Evolutionary conservation across 148 eudicot genomes (phyloP).

Genomic region (Amaranthus cruentus): DNA sequence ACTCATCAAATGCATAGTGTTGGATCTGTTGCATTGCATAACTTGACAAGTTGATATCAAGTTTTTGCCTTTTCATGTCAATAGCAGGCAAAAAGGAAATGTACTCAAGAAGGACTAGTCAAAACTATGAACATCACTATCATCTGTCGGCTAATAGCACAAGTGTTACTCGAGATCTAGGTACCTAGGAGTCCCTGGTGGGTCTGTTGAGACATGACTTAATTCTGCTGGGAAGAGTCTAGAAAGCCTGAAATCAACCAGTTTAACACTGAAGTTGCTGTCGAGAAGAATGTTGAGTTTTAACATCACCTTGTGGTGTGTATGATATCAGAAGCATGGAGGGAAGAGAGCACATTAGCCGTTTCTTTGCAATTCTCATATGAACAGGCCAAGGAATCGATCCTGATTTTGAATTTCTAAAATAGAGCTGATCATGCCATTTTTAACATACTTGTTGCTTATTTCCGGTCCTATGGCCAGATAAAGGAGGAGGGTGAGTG

Average conservation of each 20-base stretch:
- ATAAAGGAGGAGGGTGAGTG: too few relatives aligned
- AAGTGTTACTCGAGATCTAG: slow-evolving; percentile 12
- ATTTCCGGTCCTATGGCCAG: too few relatives aligned
- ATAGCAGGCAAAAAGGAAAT: slow-evolving; percentile 14
- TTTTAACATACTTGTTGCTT: slow-evolving; percentile 27
- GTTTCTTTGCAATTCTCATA: slow-evolving; percentile 47
- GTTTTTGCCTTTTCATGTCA: not conserved
- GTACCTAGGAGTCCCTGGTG: slow-evolving; percentile 17
- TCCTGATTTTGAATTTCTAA: slow-evolving; percentile 13
- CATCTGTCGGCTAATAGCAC: slow-evolving; percentile 5
- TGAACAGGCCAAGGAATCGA: slow-evolving; percentile 42
- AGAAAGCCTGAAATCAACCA: slow-evolving; percentile 17
- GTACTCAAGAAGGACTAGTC: slow-evolving; percentile 6
- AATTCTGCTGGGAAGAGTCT: slow-evolving; percentile 11
- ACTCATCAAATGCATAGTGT: slow-evolving; percentile 8
- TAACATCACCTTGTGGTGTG: slow-evolving; percentile 10
- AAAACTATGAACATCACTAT: slow-evolving; percentile 19
- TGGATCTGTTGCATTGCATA: slow-evolving; percentile 11
- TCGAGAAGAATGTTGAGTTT: slow-evolving; percentile 17
- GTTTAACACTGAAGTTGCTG: slow-evolving; percentile 8
- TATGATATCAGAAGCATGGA: slow-evolving; percentile 16
- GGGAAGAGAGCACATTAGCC: slow-evolving; percentile 34
- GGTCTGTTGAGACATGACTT: slow-evolving; percentile 16
- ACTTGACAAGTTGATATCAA: slow-evolving; percentile 14
- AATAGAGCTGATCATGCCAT: slow-evolving; percentile 58